phyloP scores from a whole-genome alignment of 306 rosid genomes.

The Arachis hypogaea region DNA sequence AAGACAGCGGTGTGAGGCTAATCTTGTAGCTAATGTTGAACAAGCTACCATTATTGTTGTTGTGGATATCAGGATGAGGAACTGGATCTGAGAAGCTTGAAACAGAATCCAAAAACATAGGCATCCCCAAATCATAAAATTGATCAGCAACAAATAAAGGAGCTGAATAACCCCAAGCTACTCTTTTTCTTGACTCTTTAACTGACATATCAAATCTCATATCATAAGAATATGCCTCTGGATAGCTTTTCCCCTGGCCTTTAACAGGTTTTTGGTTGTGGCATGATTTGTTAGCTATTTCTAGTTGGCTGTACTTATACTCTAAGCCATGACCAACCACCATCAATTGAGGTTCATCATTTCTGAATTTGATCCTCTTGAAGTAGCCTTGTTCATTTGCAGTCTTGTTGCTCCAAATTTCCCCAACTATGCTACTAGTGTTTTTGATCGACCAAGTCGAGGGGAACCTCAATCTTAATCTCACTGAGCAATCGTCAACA shows the following conservation, averaged over 20 bases:
- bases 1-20: neutral
- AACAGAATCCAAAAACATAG: neutral
- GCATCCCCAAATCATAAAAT: neutral
- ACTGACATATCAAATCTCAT: slow-evolving; percentile 54
- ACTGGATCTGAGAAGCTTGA: neutral
- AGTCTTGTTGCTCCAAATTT: slow-evolving; percentile 65
- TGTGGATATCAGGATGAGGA: neutral
- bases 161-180: slow-evolving; percentile 39
- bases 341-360: neutral
- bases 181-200: slow-evolving; percentile 17
- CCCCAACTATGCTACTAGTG: slow-evolving; percentile 49
- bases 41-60: neutral
- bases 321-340: slow-evolving; percentile 18
- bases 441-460: slow-evolving; percentile 57
- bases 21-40: slow-evolving; percentile 50
- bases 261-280: slow-evolving; percentile 15
- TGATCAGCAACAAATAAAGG: slow-evolving; percentile 38
- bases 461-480: slow-evolving; percentile 50
- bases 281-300: slow-evolving; percentile 47
- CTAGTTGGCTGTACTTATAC: slow-evolving; percentile 57
- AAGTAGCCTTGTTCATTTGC: slow-evolving; percentile 46
- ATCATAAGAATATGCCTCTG: slow-evolving; percentile 38
- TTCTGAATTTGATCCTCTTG: slow-evolving; percentile 43
- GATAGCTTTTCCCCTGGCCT: slow-evolving; percentile 20
- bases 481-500: slow-evolving; percentile 63